Conservation (phyloP, 352 stramenopile genomes). For the Pythium biforme region DNA sequence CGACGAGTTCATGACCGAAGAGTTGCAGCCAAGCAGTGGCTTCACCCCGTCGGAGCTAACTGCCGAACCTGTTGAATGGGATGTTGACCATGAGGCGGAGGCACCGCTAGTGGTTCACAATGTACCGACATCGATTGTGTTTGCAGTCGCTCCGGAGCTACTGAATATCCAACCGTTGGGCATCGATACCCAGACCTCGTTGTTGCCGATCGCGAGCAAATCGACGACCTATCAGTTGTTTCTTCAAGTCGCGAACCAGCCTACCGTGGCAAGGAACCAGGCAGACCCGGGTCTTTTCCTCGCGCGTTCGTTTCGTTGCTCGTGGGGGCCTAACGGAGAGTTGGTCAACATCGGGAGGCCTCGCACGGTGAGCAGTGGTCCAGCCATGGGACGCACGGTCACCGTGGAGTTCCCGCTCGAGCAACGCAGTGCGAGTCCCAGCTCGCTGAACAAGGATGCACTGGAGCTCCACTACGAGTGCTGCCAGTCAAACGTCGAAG, state of each 20-base stretch:
- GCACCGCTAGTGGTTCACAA: constrained; percentile 7
- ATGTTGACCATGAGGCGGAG: constrained; percentile 5
- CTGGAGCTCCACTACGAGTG: constrained; percentile 63
- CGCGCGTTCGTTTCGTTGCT: constrained; percentile 78
- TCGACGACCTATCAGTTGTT: constrained; percentile 76
- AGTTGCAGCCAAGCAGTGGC: background rate
- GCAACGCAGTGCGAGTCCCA: constrained; percentile 3
- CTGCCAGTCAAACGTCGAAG: constrained; percentile 21
- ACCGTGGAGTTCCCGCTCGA: constrained; percentile 22
- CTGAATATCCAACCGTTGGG: constrained; percentile 32
- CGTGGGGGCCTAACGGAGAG: constrained; percentile 75
- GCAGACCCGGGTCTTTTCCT: constrained; percentile 72
- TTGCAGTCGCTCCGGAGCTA: constrained; percentile 9
- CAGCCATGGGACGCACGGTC: constrained; percentile 12
- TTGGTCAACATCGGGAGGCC: constrained; percentile 50
- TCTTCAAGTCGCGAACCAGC: constrained; percentile 36
- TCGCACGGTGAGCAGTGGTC: constrained; percentile 7
- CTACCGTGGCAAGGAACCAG: constrained; percentile 42
- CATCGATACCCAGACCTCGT: constrained; percentile 33
- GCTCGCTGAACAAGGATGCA: constrained; percentile 44
- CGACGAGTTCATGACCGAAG: constrained; percentile 17
- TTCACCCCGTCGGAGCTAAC: background rate
- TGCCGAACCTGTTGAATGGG: background rate
- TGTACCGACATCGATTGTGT: constrained; percentile 25
- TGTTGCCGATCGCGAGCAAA: constrained; percentile 34